phyloP scores from a whole-genome alignment of 2,329 filamentous ascomycete species.

The Colletotrichum truncatum region DNA sequence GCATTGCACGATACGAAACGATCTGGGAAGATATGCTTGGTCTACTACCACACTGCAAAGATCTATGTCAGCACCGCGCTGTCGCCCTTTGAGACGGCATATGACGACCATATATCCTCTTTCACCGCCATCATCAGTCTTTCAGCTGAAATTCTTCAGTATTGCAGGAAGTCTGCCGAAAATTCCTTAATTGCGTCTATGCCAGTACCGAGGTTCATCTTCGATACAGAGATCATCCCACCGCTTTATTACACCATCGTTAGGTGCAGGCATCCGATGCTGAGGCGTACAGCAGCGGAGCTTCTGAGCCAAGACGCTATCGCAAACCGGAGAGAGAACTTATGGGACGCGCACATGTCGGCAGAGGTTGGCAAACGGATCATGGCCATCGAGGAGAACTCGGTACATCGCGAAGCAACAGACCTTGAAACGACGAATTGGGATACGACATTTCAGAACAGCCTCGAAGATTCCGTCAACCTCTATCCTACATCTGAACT shows the following conservation, averaged over 20 bases:
- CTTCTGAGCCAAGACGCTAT: slow-evolving; percentile 44
- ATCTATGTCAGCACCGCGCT: slow-evolving; percentile 46
- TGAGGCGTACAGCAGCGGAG: slow-evolving; percentile 47
- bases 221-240: slow-evolving; percentile 52
- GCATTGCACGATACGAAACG: slow-evolving; percentile 32
- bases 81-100: slow-evolving; percentile 41
- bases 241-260: slow-evolving; percentile 51
- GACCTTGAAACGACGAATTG: not conserved
- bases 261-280: slow-evolving; percentile 51
- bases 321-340: slow-evolving; percentile 46
- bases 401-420: not conserved
- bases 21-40: slow-evolving; percentile 41
- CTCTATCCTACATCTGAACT: not conserved
- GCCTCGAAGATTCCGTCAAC: not conserved
- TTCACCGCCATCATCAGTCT: slow-evolving; percentile 49
- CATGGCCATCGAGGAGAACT: slow-evolving; percentile 47
- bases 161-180: slow-evolving; percentile 4
- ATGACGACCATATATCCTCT: slow-evolving; percentile 43
- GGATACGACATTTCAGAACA: slow-evolving; percentile 5
- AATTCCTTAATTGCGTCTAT: slow-evolving; percentile 26
- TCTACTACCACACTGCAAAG: slow-evolving; percentile 45
- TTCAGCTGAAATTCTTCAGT: slow-evolving; percentile 30
- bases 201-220: slow-evolving; percentile 42
- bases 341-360: slow-evolving; percentile 47
- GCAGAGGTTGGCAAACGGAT: slow-evolving; percentile 43